Base-by-base conservation (phyloP, 177 flowering plant species). In the Vitis hybrid region DNA sequence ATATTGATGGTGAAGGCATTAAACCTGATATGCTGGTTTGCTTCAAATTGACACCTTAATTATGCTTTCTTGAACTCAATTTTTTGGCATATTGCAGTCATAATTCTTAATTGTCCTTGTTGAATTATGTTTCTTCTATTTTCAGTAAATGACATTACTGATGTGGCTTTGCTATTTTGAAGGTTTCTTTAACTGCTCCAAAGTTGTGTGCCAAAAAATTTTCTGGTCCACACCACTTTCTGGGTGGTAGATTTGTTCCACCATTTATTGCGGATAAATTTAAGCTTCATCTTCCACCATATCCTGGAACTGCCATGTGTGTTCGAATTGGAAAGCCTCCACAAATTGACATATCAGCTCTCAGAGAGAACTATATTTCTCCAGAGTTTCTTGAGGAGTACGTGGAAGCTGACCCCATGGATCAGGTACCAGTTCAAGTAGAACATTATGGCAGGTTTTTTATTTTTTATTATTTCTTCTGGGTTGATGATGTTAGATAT, bases 101-200 rank as follows among this genome's bases (percentile, higher is more conserved):
- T 65, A 16, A n/a, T 51, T 16, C 57, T 24, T 51, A 58, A 56
- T 18, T 48, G 6, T 65, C 40, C 30, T 54, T 4, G 3, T 14
- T 12, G 14, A 50, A 11, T n/a, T 59, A 24, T 56, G 27, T 56
- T 13, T 8, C 35, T 74, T 11, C 15, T 35, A 5, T 24, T 13
- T 65, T 55, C 18, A 61, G 1, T 58, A 35, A 24, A 54, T 1
- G 57, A n/a, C 49, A 51, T 58, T 61, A 18, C 56, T 67, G 24
- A 66, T 70, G 62, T 51, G 66, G 21, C 8, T 73, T 67, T 68
- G 21, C 49, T 50, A 51, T 67, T 56, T 74, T 54, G 18, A 73
- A 94, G 99, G 96, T 93, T 74, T 96, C 98, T 76, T 76, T 96
- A 72, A 94, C 98, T 70, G 97, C 97, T 70, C 99, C 99, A 67